phyloP scores from a whole-genome alignment of 495 filamentous ascomycete species.

The Penicillium bovifimosum region DNA sequence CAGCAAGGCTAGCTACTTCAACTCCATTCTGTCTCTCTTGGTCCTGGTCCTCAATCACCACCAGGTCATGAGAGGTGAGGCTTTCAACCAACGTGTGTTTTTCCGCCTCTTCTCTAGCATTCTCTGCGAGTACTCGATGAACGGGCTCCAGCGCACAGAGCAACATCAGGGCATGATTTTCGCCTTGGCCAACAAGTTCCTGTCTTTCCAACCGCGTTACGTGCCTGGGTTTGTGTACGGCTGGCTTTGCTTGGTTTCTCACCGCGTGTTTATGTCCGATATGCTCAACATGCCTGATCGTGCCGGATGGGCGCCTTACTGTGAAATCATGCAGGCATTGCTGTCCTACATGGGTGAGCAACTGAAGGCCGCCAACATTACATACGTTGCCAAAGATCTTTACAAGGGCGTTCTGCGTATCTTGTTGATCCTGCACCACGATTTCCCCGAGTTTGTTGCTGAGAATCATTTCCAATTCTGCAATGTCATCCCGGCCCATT shows the following conservation, averaged over 20 bases:
- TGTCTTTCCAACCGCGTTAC: slow-evolving; percentile 66
- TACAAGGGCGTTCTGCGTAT: slow-evolving; percentile 81
- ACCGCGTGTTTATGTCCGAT: slow-evolving; percentile 80
- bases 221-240: slow-evolving; percentile 77
- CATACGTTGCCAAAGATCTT: slow-evolving; percentile 67
- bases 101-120: slow-evolving; percentile 85
- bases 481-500: slow-evolving; percentile 78
- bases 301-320: slow-evolving; percentile 69
- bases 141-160: slow-evolving; percentile 42
- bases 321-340: slow-evolving; percentile 67
- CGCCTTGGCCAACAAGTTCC: slow-evolving; percentile 65
- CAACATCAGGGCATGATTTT: slow-evolving; percentile 66
- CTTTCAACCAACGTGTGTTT: slow-evolving; percentile 83
- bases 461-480: slow-evolving; percentile 82
- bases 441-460: slow-evolving; percentile 88
- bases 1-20: slow-evolving; percentile 61
- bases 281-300: slow-evolving; percentile 66
- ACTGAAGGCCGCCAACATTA: slow-evolving; percentile 66
- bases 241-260: slow-evolving; percentile 77
- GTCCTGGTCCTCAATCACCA: slow-evolving; percentile 81
- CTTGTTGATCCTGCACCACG: slow-evolving; percentile 80
- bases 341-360: slow-evolving; percentile 73
- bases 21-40: slow-evolving; percentile 67
- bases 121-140: slow-evolving; percentile 59
- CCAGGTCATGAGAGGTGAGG: slow-evolving; percentile 72